Evolutionary conservation across 2,329 filamentous ascomycete genomes (phyloP), one percentile per base, ranked within the genome.

Genomic region (Beauveria australis): DNA sequence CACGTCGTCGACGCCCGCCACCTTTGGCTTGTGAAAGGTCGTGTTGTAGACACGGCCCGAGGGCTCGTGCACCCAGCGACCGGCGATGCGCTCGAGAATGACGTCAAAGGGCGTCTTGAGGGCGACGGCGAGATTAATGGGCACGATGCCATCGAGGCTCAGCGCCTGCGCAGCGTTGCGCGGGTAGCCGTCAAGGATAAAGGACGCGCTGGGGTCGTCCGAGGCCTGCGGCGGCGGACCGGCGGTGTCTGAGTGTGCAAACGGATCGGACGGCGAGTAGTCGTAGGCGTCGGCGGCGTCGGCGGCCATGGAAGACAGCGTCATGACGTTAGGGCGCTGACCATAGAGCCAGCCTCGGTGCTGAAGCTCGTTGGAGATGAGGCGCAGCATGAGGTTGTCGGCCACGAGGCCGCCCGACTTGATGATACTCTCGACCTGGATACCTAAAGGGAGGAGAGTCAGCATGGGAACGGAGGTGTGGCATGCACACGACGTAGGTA

Each of bases 1-100:
- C 53, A 97, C 71, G 72, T 99, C 94, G 74, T 99, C 94, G 66
- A 81, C 84, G 28, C 94, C 93, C 0, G 85, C 75, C 1, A 92
- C 85, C 66, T 87, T 88, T 1, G 94, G 94, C 8, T 89, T 82
- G 70, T 97, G 92, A 78, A 96, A 99, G 0, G 87, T 87, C 2
- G 92, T 95, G 73, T 99, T 99, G 79, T 99, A 99, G 18, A 97
- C 89, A 30, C 94, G 83, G 1, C 94, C 94, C 0, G 91, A 96
- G 0, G 91, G 86, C 68, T 89, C 89, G 74, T 99, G 94, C 46
- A 97, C 88, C 92, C 92, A 97, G 61, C 94, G 88, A 56, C 91
- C 92, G 48, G 89, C 86, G 67, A 99, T 97, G 60, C 94, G 89
- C 67, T 92, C 86, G 65, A 97, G 82, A 63, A 99, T 92, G 63